These are phyloP conservation scores for Ophiostoma quercus DNA, from an alignment of 2,329 filamentous ascomycete genomes.

Conservation along the genomic window DNA sequence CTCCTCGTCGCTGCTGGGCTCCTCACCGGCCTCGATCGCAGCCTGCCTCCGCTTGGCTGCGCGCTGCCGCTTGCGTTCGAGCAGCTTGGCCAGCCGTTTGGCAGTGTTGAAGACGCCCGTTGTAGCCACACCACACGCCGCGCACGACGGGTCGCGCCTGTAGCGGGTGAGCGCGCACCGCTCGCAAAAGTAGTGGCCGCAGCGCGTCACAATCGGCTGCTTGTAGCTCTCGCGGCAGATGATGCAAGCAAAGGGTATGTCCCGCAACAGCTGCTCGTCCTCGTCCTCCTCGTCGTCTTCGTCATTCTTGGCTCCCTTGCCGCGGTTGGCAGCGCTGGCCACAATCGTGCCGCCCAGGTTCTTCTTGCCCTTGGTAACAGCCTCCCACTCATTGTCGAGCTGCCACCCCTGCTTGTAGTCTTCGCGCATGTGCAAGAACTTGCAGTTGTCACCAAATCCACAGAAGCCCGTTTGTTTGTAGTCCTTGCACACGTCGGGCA, in stretches of 20 bases:
- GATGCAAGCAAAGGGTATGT: constrained; percentile 84
- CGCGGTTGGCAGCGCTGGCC: constrained; percentile 50
- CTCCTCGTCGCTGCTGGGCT: constrained; percentile 44
- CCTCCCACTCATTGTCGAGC: constrained; percentile 90
- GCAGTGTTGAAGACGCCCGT: constrained; percentile 86
- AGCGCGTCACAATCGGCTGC: constrained; percentile 78
- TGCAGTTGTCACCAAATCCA: constrained; percentile 68
- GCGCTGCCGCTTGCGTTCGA: constrained; percentile 66
- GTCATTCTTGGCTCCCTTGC: constrained; percentile 29
- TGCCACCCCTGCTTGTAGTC: constrained; percentile 93
- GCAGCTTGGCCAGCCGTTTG: constrained; percentile 72
- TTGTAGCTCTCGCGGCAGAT: constrained; percentile 78
- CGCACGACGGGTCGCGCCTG: constrained; percentile 78
- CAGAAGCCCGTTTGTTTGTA: constrained; percentile 54
- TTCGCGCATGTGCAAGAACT: constrained; percentile 69
- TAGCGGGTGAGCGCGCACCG: constrained; percentile 82
- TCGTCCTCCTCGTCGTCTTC: constrained; percentile 46
- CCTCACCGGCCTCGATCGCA: constrained; percentile 48
- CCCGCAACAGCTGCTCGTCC: constrained; percentile 69
- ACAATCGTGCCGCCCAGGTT: constrained; percentile 56
- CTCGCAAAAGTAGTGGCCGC: constrained; percentile 95
- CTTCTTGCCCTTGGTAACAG: constrained; percentile 66
- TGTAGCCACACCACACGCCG: constrained; percentile 73
- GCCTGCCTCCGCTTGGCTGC: constrained; percentile 53
- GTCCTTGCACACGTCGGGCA: constrained; percentile 92